Base-by-base conservation (phyloP, 768 basidiomycete species). In the Russula griseocarnosa region DNA sequence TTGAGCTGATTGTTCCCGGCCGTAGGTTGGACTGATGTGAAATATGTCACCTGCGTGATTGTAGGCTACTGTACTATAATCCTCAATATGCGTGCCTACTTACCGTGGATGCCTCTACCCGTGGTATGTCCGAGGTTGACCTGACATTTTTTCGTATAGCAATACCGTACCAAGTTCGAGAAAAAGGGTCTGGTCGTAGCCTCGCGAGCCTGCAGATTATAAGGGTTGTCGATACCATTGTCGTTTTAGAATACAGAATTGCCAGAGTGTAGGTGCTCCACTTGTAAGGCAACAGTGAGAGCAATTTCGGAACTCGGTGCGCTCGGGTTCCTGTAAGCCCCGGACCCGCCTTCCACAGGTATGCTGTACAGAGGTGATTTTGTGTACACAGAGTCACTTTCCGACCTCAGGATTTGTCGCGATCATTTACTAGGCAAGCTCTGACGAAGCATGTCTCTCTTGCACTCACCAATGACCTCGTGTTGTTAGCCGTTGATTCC, bases 351-450 rank as follows among this genome's bases (percentile, higher is more conserved):
- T 22, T n/a, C 46, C 6, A 44, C 10, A 30, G 28, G 2, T 5
- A 69, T 74, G 73, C 56, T 80, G 7, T 69, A 84, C 47, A 73
- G 75, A 66, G 87, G 85, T 13, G 80, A 83, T 3, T 79, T 88
- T 44, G 79, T 87, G 1, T 83, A 87, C 65, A 81, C 83, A 32
- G 82, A 83, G 1, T 56, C 66, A 7, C 78, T 84, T 5, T 84
- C 83, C 7, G 61, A 74, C n/a, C 67, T 91, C 10, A 76, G 82
- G 18, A 81, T 90, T 26, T 73, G 85, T 18, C 71, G 74, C 3
- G 82, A 90, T 67, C 74, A 86, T 68, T 70, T 88, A 26, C 73
- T 91, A 55, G 75, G 88, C 78, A 59, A 71, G 70, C 60, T 34
- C 50, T 42, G 42, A 11, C 3, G 30, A 26, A 9, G 47, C 44